Evolutionary conservation across 257 asterid species (phyloP), one percentile per base, ranked within the genome.

Genomic region (Nyctanthes arbortristis): DNA sequence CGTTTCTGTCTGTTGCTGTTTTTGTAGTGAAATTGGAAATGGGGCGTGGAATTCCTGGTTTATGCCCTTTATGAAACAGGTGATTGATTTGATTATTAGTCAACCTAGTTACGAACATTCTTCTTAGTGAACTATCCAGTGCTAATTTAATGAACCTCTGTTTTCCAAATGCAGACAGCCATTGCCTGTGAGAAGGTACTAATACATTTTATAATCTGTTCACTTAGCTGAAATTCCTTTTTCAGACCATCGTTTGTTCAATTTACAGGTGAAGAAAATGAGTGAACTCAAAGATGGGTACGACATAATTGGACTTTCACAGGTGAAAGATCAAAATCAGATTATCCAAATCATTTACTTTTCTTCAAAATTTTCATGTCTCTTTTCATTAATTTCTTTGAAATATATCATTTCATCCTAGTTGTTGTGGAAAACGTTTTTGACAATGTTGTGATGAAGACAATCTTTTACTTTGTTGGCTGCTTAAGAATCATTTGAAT

Each of bases 11-110:
- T 0, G 1, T 20, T 18, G 3, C 29, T 4, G 0, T 52, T 52
- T 7, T 10, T 68, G 0, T 61, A 87, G 96, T n/a, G 96, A 92
- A 84, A 89, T 92, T 30, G 97, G 97, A 68, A 79, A 89, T 70
- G 96, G 96, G 73, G 87, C n/a, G 4, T 78, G 88, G 86, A 95
- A 89, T 82, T 89, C 97, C 16, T 92, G 97, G 97, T 85, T 93
- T 4, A 81, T 87, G 90, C 93, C 96, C 27, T 85, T 91, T 34
- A 7, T 55, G 9, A 71, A 87, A 74, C 97, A 91, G 93, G 97
- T 52, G 58, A 49, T 87, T 63, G 37, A 16, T 4, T 4, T n/a
- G 18, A 27, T 60, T 67, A 62, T 63, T 29, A 32, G 12, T 47
- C 72, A 68, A 22, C 37, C 24, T 63, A 2, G 47, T 62, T 1